These are phyloP conservation scores for Silene latifolia DNA, from an alignment of 148 eudicot genomes.

Conservation along the genomic window DNA sequence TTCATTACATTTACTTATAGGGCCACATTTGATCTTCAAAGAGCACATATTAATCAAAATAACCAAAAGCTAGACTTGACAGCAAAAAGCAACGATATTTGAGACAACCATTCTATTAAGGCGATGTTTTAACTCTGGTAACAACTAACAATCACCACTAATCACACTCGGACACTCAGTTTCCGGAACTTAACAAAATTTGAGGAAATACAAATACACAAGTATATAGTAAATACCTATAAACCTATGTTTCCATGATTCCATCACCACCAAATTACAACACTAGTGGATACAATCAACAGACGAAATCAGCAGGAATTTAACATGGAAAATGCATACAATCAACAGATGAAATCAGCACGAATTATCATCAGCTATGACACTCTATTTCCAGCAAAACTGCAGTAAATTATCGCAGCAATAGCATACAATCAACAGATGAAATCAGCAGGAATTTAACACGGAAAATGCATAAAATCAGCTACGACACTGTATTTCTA, in stretches of 20 bases:
- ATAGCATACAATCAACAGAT: not conserved
- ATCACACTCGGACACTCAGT: not conserved
- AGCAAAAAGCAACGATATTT: not conserved
- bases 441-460: not conserved
- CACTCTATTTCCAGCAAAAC: not conserved
- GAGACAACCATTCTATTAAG: too few species aligned
- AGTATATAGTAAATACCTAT: not conserved
- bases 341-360: too few species aligned
- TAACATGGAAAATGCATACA: not conserved
- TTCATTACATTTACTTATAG: too few species aligned
- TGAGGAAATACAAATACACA: not conserved
- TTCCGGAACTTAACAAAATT: not conserved
- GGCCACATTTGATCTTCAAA: too few species aligned
- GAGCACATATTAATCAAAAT: too few species aligned
- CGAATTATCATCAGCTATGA: not conserved
- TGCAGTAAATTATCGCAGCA: not conserved
- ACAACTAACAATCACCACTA: not conserved
- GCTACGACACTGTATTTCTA: not conserved
- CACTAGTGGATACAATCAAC: not conserved
- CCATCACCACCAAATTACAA: not conserved
- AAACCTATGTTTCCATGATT: not conserved
- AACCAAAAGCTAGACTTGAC: too few species aligned
- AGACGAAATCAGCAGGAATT: not conserved
- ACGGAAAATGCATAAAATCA: not conserved
- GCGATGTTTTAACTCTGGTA: not conserved